A percentile compares a stretch with the other conserved stretches of the same genome.
phyloP scores from a whole-genome alignment of 139 green algal genomes.

The Tetratostichococcus sp. region DNA sequence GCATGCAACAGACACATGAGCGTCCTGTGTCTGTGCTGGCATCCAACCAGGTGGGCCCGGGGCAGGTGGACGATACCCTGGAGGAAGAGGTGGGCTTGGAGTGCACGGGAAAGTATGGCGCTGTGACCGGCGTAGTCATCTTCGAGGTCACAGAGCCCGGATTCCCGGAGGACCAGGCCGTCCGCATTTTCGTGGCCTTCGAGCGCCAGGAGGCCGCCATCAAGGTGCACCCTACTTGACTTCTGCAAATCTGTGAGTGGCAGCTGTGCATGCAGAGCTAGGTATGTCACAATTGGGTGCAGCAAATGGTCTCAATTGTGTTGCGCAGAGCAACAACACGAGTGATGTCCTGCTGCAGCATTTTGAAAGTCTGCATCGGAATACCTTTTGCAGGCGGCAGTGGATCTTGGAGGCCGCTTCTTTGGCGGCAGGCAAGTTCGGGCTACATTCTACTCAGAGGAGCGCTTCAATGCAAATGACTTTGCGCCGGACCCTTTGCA shows the following conservation, averaged over 20 bases:
- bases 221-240: conserved; percentile 34
- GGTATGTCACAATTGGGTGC: background rate
- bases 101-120: conserved; percentile 80
- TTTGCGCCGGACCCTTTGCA: conserved; percentile 55
- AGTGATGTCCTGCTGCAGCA: too few relatives aligned
- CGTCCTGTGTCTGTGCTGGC: too few relatives aligned
- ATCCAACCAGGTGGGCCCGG: conserved; percentile 63
- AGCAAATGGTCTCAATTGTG: too few relatives aligned
- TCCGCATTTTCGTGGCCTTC: conserved; percentile 91
- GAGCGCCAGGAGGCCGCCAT: conserved; percentile 63
- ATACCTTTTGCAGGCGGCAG: conserved; percentile 54
- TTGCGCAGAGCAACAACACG: too few relatives aligned
- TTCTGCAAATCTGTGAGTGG: too few relatives aligned
- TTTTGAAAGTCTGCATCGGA: too few relatives aligned
- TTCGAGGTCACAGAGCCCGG: conserved; percentile 83
- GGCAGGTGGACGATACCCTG: conserved; percentile 86
- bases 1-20: too few relatives aligned
- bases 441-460: conserved; percentile 80
- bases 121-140: conserved; percentile 77
- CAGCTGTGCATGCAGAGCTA: too few relatives aligned
- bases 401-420: conserved; percentile 77
- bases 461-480: conserved; percentile 64
- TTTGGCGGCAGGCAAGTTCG: conserved; percentile 78
- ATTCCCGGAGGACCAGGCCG: conserved; percentile 61
- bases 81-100: conserved; percentile 90